A percentile compares a stretch with the other conserved stretches of the same genome.
These are phyloP conservation scores for Mrakia frigida DNA, from an alignment of 768 basidiomycete species.

Conservation along the genomic window DNA sequence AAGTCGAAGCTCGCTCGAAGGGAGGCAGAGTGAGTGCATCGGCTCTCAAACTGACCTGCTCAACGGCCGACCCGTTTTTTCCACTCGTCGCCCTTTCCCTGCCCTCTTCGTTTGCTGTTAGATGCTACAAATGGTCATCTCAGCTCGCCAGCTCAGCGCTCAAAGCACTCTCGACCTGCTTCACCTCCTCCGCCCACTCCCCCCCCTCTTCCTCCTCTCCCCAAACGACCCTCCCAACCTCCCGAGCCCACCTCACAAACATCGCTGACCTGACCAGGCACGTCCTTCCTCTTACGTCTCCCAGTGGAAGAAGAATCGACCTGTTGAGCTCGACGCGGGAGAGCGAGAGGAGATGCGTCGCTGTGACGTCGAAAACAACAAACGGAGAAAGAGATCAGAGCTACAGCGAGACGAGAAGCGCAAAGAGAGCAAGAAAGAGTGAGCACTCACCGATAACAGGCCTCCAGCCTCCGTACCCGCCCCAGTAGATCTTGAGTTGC, in stretches of 20 bases:
- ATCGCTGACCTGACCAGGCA: not conserved
- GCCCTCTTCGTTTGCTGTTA: too few species aligned
- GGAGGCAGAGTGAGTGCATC: too few species aligned
- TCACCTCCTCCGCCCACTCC: constrained; percentile 5
- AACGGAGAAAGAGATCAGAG: not conserved
- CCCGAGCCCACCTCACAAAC: constrained; percentile 15
- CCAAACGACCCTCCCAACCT: constrained; percentile 15
- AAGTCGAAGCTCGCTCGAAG: too few species aligned
- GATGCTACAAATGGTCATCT: too few species aligned
- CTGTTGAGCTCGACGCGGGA: constrained; percentile 15
- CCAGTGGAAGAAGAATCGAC: constrained; percentile 11
- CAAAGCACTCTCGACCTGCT: not conserved
- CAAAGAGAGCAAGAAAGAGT: not conserved
- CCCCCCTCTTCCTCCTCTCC: not conserved
- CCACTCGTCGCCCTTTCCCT: too few species aligned
- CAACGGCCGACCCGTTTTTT: too few species aligned
- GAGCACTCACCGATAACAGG: constrained; percentile 18
- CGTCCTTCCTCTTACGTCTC: not conserved
- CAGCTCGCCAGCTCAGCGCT: not conserved
- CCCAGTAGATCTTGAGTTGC: constrained; percentile 27
- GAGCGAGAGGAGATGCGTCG: constrained; percentile 25
- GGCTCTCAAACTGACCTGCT: too few species aligned
- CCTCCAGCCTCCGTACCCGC: constrained; percentile 14
- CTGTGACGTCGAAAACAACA: not conserved
- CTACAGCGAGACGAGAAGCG: not conserved